Conservation (phyloP, 768 basidiomycete species). For the Rhizopogon vulgaris region DNA sequence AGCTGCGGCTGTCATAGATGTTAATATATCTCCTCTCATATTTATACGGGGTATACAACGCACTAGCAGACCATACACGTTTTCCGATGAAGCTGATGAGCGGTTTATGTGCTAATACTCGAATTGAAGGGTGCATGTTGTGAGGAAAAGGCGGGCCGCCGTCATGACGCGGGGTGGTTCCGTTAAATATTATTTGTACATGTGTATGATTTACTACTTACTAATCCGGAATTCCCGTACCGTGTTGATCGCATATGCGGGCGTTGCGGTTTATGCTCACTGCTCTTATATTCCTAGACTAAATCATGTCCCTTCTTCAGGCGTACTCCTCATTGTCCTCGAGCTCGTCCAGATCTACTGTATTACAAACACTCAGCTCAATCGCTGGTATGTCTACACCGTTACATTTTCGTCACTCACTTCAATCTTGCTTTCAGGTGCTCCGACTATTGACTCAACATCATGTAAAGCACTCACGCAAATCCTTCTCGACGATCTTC, state of each 20-base stretch:
- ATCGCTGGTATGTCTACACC: constrained; percentile 39
- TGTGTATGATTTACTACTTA: constrained; percentile 19
- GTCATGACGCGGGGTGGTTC: neutral
- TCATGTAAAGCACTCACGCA: constrained; percentile 53
- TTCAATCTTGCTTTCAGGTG: neutral
- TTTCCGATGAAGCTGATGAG: constrained; percentile 62
- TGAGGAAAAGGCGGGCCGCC: neutral
- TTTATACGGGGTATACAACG: constrained; percentile 8
- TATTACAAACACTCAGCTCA: constrained; percentile 41
- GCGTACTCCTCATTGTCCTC: constrained; percentile 28
- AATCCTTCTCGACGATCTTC: constrained; percentile 55
- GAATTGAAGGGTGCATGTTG: constrained; percentile 29
- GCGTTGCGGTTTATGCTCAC: too few relatives aligned
- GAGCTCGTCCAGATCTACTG: constrained; percentile 40
- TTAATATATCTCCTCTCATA: neutral
- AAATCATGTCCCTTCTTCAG: constrained; percentile 3
- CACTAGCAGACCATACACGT: constrained; percentile 44
- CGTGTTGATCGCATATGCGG: too few relatives aligned
- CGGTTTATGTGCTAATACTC: constrained; percentile 42
- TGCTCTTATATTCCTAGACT: neutral
- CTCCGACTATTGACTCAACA: constrained; percentile 35
- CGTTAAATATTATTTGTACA: neutral
- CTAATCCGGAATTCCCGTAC: constrained; percentile 10
- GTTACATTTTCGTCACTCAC: neutral
- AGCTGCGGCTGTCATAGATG: constrained; percentile 22